Evolutionary conservation across 2,329 filamentous ascomycete genomes (phyloP).

Genomic region (Nemania serpens): DNA sequence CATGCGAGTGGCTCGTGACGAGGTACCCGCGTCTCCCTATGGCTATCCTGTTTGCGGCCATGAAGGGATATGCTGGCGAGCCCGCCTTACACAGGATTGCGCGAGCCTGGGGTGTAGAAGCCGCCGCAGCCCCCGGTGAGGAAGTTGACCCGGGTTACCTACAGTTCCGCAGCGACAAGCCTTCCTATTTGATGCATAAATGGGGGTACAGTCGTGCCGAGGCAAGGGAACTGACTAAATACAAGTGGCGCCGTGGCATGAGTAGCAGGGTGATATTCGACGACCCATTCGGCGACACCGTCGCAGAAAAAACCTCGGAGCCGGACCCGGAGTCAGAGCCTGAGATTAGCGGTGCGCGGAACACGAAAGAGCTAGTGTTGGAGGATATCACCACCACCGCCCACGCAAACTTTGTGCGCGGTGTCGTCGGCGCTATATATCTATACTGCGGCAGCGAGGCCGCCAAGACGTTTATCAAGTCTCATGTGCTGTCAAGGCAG

Average conservation of each 20-base stretch:
- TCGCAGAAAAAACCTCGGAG: slow-evolving; percentile 26
- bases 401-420: slow-evolving; percentile 77
- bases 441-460: slow-evolving; percentile 78
- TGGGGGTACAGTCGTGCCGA: slow-evolving; percentile 61
- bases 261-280: slow-evolving; percentile 80
- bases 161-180: slow-evolving; percentile 68
- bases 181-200: slow-evolving; percentile 51
- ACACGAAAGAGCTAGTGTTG: slow-evolving; percentile 34
- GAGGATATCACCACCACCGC: slow-evolving; percentile 48
- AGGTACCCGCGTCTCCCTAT: slow-evolving; percentile 91
- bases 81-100: slow-evolving; percentile 75
- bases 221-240: slow-evolving; percentile 49
- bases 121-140: slow-evolving; percentile 80
- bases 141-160: slow-evolving; percentile 92
- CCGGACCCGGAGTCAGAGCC: background rate
- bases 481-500: slow-evolving; percentile 81
- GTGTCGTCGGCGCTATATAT: slow-evolving; percentile 83
- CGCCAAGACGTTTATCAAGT: slow-evolving; percentile 80
- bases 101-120: slow-evolving; percentile 88
- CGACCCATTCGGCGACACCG: slow-evolving; percentile 80
- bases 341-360: slow-evolving; percentile 31
- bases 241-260: slow-evolving; percentile 68
- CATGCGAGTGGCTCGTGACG: slow-evolving; percentile 84
- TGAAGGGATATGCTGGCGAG: slow-evolving; percentile 81
- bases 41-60: slow-evolving; percentile 81